Conservation (phyloP, 2,329 filamentous ascomycete genomes). For the Exophiala sp. region DNA sequence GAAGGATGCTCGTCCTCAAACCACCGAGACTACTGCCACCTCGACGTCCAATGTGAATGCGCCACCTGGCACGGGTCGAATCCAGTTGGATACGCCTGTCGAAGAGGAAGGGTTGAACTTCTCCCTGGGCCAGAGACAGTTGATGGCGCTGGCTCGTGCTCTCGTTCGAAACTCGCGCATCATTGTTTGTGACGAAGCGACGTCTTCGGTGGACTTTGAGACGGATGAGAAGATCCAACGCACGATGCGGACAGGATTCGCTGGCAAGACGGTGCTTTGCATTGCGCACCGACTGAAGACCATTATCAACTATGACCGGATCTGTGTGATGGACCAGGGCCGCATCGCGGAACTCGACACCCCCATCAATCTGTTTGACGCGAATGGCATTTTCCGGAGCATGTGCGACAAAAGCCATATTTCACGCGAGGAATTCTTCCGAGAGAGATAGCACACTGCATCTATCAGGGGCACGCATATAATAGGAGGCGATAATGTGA, state of each 20-base stretch:
- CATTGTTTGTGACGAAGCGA: constrained; percentile 96
- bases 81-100: constrained; percentile 76
- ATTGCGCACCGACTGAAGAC: constrained; percentile 90
- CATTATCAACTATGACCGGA: constrained; percentile 88
- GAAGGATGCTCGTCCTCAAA: constrained; percentile 41
- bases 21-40: constrained; percentile 18
- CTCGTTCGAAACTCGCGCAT: constrained; percentile 82
- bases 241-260: constrained; percentile 79
- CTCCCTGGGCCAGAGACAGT: constrained; percentile 86
- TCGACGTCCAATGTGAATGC: constrained; percentile 24
- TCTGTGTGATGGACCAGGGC: constrained; percentile 93
- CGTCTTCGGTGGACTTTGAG: constrained; percentile 87
- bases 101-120: constrained; percentile 96
- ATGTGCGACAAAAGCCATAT: constrained; percentile 91
- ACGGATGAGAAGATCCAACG: constrained; percentile 92
- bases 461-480: too few species aligned
- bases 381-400: constrained; percentile 70
- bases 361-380: constrained; percentile 66
- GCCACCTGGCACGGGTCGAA: constrained; percentile 42
- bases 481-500: background rate
- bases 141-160: constrained; percentile 89
- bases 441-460: constrained; percentile 9
- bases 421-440: constrained; percentile 37
- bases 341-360: constrained; percentile 78
- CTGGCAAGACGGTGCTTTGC: constrained; percentile 79